phyloP scores from a whole-genome alignment of 2,329 filamentous ascomycete genomes.

The Beauveria sp. region DNA sequence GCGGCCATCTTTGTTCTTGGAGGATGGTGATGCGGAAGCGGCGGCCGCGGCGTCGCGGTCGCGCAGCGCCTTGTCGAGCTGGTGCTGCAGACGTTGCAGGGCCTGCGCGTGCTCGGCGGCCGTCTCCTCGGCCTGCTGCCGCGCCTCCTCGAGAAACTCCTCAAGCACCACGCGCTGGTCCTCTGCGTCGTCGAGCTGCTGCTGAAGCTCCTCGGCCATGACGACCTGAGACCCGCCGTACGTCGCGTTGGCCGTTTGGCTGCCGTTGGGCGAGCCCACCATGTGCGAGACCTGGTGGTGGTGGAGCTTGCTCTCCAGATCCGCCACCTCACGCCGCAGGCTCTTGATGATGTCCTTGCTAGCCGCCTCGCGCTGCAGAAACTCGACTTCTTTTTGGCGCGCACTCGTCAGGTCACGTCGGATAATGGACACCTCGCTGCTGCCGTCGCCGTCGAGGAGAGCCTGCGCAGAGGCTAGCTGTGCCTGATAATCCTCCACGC shows the following conservation, averaged over 20 bases:
- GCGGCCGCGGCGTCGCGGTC: constrained; percentile 31
- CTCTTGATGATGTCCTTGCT: constrained; percentile 56
- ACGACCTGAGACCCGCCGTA: constrained; percentile 3
- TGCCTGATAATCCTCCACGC: constrained; percentile 47
- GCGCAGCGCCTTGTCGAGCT: constrained; percentile 44
- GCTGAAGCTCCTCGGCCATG: constrained; percentile 39
- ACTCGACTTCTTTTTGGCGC: constrained; percentile 58
- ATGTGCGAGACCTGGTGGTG: constrained; percentile 48
- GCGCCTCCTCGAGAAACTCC: constrained; percentile 48
- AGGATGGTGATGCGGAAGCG: constrained; percentile 11
- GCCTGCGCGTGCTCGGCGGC: constrained; percentile 35
- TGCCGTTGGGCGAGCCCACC: constrained; percentile 25
- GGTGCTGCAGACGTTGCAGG: constrained; percentile 37
- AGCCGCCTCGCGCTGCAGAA: constrained; percentile 56
- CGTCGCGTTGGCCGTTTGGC: constrained; percentile 12
- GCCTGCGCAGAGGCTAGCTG: constrained; percentile 28
- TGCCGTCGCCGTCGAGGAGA: constrained; percentile 32
- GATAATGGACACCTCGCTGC: constrained; percentile 51
- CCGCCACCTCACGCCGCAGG: constrained; percentile 56
- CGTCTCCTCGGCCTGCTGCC: constrained; percentile 42
- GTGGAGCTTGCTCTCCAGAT: constrained; percentile 61
- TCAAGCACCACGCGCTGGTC: constrained; percentile 52
- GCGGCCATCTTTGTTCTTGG: constrained; percentile 22
- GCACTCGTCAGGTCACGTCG: constrained; percentile 56
- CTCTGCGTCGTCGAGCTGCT: constrained; percentile 48